Evolutionary conservation across 768 basidiomycete species (phyloP).

Genomic region (Termitomyces sp.): DNA sequence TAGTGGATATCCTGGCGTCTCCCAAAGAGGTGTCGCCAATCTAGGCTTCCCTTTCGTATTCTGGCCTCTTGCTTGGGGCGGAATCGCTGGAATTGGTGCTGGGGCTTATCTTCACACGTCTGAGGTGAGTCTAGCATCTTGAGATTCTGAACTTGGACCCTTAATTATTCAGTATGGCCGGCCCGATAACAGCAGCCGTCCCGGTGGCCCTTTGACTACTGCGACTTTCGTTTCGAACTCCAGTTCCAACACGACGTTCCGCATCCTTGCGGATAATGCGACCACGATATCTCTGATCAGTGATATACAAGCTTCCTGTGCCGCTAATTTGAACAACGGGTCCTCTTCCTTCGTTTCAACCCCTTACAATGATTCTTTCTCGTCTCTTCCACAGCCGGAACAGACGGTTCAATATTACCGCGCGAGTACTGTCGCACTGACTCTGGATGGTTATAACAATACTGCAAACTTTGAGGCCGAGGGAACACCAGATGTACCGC

Average conservation of each 20-base stretch:
- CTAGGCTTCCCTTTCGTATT: conserved; percentile 49
- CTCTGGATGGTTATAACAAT: conserved; percentile 64
- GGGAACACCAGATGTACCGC: conserved; percentile 37
- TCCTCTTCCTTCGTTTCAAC: conserved; percentile 17
- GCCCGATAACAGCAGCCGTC: conserved; percentile 35
- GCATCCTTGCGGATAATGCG: conserved; percentile 38
- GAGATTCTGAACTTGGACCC: not conserved
- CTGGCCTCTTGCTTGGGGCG: conserved; percentile 51
- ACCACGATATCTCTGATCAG: conserved; percentile 35
- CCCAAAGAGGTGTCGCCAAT: conserved; percentile 32
- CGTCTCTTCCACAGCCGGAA: conserved; percentile 35
- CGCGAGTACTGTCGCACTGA: conserved; percentile 54
- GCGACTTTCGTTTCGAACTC: conserved; percentile 34
- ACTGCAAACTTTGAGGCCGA: conserved; percentile 40
- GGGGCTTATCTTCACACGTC: conserved; percentile 19
- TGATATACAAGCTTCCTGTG: conserved; percentile 32
- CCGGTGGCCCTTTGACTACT: conserved; percentile 36
- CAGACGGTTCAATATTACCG: conserved; percentile 67
- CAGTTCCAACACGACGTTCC: conserved; percentile 28
- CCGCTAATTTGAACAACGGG: conserved; percentile 17
- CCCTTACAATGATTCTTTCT: conserved; percentile 24
- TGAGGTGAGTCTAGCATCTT: conserved; percentile 29
- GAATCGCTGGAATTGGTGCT: conserved; percentile 14
- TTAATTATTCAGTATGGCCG: conserved; percentile 35
- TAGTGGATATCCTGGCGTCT: conserved; percentile 46